Evolutionary conservation across 1,139 yeast genomes (phyloP).

Genomic region (Hansenula anomala): DNA sequence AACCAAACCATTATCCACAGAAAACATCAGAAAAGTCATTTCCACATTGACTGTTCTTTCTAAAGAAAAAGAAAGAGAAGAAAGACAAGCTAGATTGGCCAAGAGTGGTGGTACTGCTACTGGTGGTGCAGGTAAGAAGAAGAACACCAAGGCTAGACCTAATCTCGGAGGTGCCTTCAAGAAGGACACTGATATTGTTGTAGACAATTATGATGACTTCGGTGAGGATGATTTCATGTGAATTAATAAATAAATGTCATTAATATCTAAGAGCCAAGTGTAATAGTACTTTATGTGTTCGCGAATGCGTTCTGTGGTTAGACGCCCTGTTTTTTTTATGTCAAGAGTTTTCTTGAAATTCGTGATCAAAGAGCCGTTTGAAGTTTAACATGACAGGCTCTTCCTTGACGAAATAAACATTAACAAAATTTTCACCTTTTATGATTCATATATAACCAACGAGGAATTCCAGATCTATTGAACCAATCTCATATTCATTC

Average conservation of each 20-base stretch:
- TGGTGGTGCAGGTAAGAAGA: slow-evolving; percentile 94
- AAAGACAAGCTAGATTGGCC: slow-evolving; percentile 76
- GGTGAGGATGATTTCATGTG: slow-evolving; percentile 90
- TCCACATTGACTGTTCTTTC: slow-evolving; percentile 78
- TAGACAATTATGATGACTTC: slow-evolving; percentile 48
- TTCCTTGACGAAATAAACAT: no score
- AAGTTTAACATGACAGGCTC: no score
- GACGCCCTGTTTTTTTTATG: background rate
- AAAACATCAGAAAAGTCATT: slow-evolving; percentile 78
- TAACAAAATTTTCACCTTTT: no score
- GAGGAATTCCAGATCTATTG: no score
- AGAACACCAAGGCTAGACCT: slow-evolving; percentile 76
- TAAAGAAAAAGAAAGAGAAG: slow-evolving; percentile 85
- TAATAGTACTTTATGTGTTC: background rate
- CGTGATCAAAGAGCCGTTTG: slow-evolving; percentile 3
- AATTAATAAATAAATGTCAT: background rate
- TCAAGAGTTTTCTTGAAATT: slow-evolving; percentile 1
- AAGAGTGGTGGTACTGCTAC: slow-evolving; percentile 83
- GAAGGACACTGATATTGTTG: slow-evolving; percentile 70
- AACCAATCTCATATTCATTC: no score
- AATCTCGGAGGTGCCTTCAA: slow-evolving; percentile 73
- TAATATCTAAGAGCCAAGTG: background rate
- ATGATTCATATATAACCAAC: no score
- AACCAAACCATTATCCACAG: slow-evolving; percentile 74
- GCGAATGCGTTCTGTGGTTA: background rate